phyloP scores from a whole-genome alignment of 2,329 filamentous ascomycete genomes.

The Blumeriella jaapii region DNA sequence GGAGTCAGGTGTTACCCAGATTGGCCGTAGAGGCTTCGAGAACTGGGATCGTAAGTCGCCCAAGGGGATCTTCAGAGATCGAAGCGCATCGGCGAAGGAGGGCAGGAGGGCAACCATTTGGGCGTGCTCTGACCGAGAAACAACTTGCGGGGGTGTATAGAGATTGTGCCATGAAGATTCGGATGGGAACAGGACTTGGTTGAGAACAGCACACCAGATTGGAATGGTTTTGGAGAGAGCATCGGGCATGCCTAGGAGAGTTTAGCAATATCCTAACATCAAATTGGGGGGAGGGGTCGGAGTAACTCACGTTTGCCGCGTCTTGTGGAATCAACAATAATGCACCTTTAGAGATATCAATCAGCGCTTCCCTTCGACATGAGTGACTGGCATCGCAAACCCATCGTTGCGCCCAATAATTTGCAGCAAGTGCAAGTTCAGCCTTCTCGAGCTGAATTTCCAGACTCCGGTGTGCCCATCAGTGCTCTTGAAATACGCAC shows the following conservation, averaged over 20 bases:
- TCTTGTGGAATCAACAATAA: slow-evolving; percentile 88
- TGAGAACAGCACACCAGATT: slow-evolving; percentile 85
- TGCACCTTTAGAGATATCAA: slow-evolving; percentile 37
- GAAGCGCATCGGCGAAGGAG: slow-evolving; percentile 40
- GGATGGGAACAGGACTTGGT: slow-evolving; percentile 62
- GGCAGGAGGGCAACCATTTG: slow-evolving; percentile 54
- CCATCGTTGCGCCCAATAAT: slow-evolving; percentile 56
- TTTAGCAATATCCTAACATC: slow-evolving; percentile 12
- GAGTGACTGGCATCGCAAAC: slow-evolving; percentile 32
- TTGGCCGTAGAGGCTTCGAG: slow-evolving; percentile 60
- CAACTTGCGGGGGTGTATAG: slow-evolving; percentile 58
- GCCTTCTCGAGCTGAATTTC: slow-evolving; percentile 72
- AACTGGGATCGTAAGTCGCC: slow-evolving; percentile 42
- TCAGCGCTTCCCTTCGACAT: not conserved
- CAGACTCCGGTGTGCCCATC: slow-evolving; percentile 88
- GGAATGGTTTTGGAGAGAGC: slow-evolving; percentile 88
- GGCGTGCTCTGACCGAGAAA: slow-evolving; percentile 63
- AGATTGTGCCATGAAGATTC: slow-evolving; percentile 38
- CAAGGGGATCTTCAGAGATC: slow-evolving; percentile 51
- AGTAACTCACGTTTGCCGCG: slow-evolving; percentile 72
- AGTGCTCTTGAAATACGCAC: slow-evolving; percentile 95
- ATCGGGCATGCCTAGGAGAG: slow-evolving; percentile 65
- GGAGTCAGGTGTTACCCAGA: slow-evolving; percentile 71
- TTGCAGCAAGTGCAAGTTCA: slow-evolving; percentile 74
- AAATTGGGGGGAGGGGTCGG: not conserved